phyloP scores from a whole-genome alignment of 75 land plant species.

The Pinus taeda region DNA sequence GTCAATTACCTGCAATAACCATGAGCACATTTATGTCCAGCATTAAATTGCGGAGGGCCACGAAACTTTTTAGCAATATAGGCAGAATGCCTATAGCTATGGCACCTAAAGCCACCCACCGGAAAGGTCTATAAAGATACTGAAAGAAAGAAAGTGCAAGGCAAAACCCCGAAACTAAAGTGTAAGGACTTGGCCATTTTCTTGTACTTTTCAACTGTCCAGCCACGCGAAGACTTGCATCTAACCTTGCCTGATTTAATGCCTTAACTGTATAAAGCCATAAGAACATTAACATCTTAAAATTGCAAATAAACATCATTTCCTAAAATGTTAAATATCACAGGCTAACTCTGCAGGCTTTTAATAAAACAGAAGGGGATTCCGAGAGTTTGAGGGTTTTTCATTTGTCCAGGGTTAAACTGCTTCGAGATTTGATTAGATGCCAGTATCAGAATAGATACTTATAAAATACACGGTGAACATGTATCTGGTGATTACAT shows the following conservation, averaged over 20 bases:
- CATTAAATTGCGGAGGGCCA: conserved; percentile 34
- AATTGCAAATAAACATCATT: no score
- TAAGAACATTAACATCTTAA: no score
- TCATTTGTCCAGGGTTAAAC: no score
- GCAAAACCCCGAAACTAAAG: conserved; percentile 49
- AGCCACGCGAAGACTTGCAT: conserved; percentile 60
- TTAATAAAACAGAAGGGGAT: no score
- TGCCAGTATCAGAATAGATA: no score
- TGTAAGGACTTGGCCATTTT: conserved; percentile 82
- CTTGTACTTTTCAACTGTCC: conserved; percentile 34
- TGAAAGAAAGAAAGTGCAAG: conserved; percentile 53
- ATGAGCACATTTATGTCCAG: conserved; percentile 83
- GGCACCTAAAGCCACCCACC: conserved; percentile 77
- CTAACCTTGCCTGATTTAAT: conserved; percentile 75
- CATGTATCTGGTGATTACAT: no score
- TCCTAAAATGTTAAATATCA: no score
- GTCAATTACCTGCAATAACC: conserved; percentile 56
- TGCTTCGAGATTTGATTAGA: no score
- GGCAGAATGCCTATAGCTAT: conserved; percentile 68
- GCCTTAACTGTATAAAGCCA: conserved; percentile 44
- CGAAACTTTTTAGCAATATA: conserved; percentile 36
- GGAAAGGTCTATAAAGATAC: conserved; percentile 43
- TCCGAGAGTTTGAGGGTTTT: no score
- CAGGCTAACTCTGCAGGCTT: no score
- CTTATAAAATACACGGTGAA: no score